Evolutionary conservation across 2,329 filamentous ascomycete genomes (phyloP).

Genomic region (Aspergillus ochraceus): DNA sequence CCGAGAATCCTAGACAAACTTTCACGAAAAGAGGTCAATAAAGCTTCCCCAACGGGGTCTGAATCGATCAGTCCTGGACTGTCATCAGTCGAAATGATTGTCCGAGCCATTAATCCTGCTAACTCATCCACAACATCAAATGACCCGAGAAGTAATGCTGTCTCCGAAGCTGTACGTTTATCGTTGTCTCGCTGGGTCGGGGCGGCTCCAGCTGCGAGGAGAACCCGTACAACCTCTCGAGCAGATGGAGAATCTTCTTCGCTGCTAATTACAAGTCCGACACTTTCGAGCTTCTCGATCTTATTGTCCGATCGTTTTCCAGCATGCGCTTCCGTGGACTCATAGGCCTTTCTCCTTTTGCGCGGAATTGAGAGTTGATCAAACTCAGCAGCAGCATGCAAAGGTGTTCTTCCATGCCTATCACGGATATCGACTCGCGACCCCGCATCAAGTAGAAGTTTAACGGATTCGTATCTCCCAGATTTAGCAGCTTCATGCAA

Average conservation of each 20-base stretch:
- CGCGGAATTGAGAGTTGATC: background rate
- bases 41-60: background rate
- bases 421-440: background rate
- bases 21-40: background rate
- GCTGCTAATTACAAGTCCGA: background rate
- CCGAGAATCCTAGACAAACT: background rate
- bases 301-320: background rate
- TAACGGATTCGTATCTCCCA: background rate
- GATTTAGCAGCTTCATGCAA: conserved; percentile 11
- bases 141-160: background rate
- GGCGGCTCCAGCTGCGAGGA: conserved; percentile 9
- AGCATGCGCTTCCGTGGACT: too few species aligned
- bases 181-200: background rate
- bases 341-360: background rate
- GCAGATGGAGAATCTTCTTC: background rate
- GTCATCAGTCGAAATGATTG: background rate
- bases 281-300: background rate
- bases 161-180: background rate
- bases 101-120: background rate
- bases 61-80: too few species aligned
- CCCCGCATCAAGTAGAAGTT: background rate
- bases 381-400: background rate
- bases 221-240: conserved; percentile 7
- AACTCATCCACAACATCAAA: background rate
- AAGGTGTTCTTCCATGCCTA: background rate